A percentile compares a stretch with the other conserved stretches of the same genome.
These are phyloP conservation scores for Eremochloa ophiuroides DNA, from an alignment of 176 grass and related monocot species.

Conservation along the genomic window DNA sequence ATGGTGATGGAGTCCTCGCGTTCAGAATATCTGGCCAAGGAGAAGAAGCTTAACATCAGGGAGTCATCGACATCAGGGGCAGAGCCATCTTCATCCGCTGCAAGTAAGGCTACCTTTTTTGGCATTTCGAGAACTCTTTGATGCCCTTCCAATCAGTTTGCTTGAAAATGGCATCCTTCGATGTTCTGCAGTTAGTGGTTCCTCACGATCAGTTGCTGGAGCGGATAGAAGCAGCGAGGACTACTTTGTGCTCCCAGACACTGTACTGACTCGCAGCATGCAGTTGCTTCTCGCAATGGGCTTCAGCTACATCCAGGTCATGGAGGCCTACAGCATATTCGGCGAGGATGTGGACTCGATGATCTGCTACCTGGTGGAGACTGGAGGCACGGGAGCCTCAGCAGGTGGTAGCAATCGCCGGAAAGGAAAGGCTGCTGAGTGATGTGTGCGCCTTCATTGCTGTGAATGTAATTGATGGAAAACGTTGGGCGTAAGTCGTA, in stretches of 20 bases:
- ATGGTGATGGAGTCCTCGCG: constrained; percentile 98
- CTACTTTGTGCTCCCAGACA: constrained; percentile 45
- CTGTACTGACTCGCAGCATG: constrained; percentile 73
- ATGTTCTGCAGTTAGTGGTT: constrained; percentile 50
- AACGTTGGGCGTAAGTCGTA: constrained; percentile 29
- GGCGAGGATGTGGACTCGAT: constrained; percentile 97
- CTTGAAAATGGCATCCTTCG: constrained; percentile 18
- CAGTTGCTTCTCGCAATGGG: constrained; percentile 84
- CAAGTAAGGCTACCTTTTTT: constrained; percentile 40
- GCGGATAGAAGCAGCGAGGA: constrained; percentile 29
- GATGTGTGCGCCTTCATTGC: background rate
- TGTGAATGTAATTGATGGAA: background rate
- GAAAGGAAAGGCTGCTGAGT: constrained; percentile 95
- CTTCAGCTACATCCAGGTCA: constrained; percentile 88
- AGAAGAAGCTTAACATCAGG: constrained; percentile 54
- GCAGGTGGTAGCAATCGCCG: constrained; percentile 53
- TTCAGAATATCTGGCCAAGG: constrained; percentile 72
- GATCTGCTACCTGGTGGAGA: constrained; percentile 95
- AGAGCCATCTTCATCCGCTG: constrained; percentile 85
- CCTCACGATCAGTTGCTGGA: constrained; percentile 41
- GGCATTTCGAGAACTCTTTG: background rate
- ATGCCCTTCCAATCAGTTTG: background rate
- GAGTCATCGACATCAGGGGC: constrained; percentile 80
- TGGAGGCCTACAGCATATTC: constrained; percentile 91
- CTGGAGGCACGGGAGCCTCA: constrained; percentile 40